Evolutionary conservation across 139 green algal genomes (phyloP), one percentile per base, ranked within the genome.

Genomic region (Ettlia oleoabundans): DNA sequence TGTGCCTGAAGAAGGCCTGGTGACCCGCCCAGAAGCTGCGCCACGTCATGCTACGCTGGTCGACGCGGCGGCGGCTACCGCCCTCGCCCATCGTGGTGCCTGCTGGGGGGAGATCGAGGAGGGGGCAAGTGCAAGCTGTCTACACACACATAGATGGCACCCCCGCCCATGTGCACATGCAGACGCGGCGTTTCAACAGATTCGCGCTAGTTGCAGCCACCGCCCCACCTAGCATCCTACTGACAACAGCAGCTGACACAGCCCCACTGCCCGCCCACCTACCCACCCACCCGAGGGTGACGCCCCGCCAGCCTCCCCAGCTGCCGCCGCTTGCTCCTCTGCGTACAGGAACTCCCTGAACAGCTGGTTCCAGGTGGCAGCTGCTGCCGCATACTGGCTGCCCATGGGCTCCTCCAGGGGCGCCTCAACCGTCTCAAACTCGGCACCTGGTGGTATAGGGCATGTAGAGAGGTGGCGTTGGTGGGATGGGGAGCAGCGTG

Each of bases 1-100:
- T 88, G 81, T 91, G 82, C 26, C 87, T 78, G 86, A 97, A 96
- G 91, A 96, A 96, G 70, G 92, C 89, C 79, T 96, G 89, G 83
- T 94, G 91, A 0, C 85, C 82, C 0, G 66, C 81, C 87, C 91
- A 95, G 75, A 93, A 97, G 26, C 64, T 72, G 73, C 91, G 88
- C 92, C 87, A 95, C 37, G 93, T 77, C 73, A 85, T 67, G 76
- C 47, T 72, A 41, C 84, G 65, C 19, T 76, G 26, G 19, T 67
- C 87, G 30, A 88, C 81, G 33, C 53, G 38, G 32, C 70, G 51
- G 28, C 67, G 53, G 22, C 70, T 26, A 2, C 80, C 47, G 40
- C 70, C 61, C 18, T 53, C 66, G 55, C 62, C 28, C 24, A 33
- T 30, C 3, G 3, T 43, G 33, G 19, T 6, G 42, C 3, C 6